Base-by-base conservation (phyloP, 73 alveolate species). In the Durusdinium trenchii region DNA sequence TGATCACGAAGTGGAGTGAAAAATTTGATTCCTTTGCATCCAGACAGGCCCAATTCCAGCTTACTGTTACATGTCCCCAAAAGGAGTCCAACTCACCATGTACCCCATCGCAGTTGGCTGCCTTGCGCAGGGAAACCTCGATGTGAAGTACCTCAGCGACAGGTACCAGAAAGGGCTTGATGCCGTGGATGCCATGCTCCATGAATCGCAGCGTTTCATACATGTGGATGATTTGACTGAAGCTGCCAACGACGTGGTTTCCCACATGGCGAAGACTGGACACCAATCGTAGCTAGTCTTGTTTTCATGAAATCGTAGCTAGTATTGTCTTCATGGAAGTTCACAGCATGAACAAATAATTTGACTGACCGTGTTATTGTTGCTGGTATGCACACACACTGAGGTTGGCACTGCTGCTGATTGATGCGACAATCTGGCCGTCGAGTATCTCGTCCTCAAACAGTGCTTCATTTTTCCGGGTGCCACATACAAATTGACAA, bases 341-440 rank as follows among this genome's bases (percentile, higher is more conserved):
- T n/a, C n/a, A n/a, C n/a, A n/a, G n/a, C n/a, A n/a, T n/a, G n/a
- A n/a, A n/a, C n/a, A n/a, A n/a, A n/a, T n/a, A n/a, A n/a, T n/a
- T n/a, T n/a, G n/a, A n/a, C n/a, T n/a, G n/a, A n/a, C n/a, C n/a
- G n/a, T n/a, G n/a, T n/a, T n/a, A n/a, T n/a, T n/a, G n/a, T n/a
- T n/a, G n/a, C n/a, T n/a, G n/a, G n/a, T n/a, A n/a, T n/a, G n/a
- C n/a, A n/a, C 32, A 42, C 18, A 26, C 12, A 14, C 83, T 71
- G 35, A 71, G 83, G 83, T 2, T 71, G 14, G 83, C 51, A 4
- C 83, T 71, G 12, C 51, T 71, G n/a, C 1, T 71, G 36, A 10
- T 71, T 18, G 83, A 71, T 71, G 83, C 83, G 51, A 71, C 83
- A 47, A 71, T 71, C 6, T 71, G 83, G 83, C 83, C 83, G 40